Evolutionary conservation across 768 basidiomycete genomes (phyloP).

Genomic region (Fomitopsis serialis): DNA sequence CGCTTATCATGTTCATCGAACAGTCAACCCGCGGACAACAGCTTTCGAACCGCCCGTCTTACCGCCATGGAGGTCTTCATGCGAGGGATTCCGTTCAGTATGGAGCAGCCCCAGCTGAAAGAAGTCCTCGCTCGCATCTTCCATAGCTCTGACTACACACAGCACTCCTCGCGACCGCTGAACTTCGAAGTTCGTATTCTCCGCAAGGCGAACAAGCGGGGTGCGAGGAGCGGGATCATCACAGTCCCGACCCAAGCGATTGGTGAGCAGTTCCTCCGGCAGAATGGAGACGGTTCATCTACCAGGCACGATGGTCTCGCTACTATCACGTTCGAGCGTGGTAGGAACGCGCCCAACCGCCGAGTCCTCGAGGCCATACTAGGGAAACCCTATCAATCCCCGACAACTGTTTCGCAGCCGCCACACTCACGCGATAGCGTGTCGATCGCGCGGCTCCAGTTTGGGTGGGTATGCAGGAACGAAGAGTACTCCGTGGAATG

Average conservation of each 20-base stretch:
- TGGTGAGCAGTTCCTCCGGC: conserved; percentile 35
- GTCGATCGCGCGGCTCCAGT: conserved; percentile 35
- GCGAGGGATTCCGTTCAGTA: neutral
- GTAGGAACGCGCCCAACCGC: conserved; percentile 5
- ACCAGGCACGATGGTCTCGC: conserved; percentile 2
- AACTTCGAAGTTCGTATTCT: conserved; percentile 52
- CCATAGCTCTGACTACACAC: conserved; percentile 35
- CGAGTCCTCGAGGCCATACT: conserved; percentile 7
- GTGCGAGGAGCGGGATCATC: conserved; percentile 28
- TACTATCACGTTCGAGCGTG: conserved; percentile 19
- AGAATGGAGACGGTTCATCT: conserved; percentile 26
- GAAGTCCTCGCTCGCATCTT: conserved; percentile 35
- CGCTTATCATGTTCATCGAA: no score
- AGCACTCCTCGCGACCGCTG: conserved; percentile 25
- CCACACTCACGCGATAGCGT: neutral
- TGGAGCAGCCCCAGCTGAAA: neutral
- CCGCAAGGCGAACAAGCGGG: conserved; percentile 7
- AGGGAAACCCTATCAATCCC: neutral
- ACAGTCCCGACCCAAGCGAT: conserved; percentile 38
- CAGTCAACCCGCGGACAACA: no score
- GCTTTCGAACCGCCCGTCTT: no score
- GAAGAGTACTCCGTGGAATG: conserved; percentile 53
- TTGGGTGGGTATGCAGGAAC: conserved; percentile 58
- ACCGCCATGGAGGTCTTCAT: neutral
- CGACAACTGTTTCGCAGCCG: neutral